Evolutionary conservation across 2,329 filamentous ascomycete genomes (phyloP), one percentile per base, ranked within the genome.

Genomic region (Chaetoscypha palmicola): DNA sequence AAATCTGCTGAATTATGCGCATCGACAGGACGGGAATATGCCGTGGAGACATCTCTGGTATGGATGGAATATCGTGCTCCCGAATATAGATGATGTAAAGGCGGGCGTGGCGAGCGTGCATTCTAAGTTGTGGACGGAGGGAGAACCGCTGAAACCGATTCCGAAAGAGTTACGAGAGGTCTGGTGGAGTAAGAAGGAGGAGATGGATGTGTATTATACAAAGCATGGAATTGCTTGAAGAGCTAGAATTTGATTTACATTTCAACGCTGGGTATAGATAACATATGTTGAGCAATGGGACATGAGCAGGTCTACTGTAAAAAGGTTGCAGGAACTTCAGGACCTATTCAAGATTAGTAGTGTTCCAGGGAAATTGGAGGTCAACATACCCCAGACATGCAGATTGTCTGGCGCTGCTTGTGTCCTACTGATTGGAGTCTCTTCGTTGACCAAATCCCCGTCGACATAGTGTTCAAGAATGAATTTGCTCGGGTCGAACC

Each of bases 401-500:
- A 58, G 31, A 43, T 51, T 51, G 22, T 41, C 52, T 16, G 45
- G 50, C 4, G 22, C 47, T 14, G 50, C 49, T 21, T 33, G 31
- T 1, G 40, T 53, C 26, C 46, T 38, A 31, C 49, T 53, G 3
- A 51, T 49, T 2, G 50, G 49, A 3, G 54, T 55, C 33, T 50
- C 45, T n/a, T 56, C 53, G 37, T 78, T 78, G 2, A 85, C 71
- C 51, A 82, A 54, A 62, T 86, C 82, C 1, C 82, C 81, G 59
- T 86, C 82, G 12, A 80, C 76, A 54, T 86, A 86, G 61, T 84
- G 79, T 63, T 83, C 79, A 56, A 83, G 65, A 62, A 83, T 81
- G 57, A 81, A 80, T 0, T 69, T 68, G 2, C 67, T 70, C 0
- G 75, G 74, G 62, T 84, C 80, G 56, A 76, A 58, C 55, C 55